These are phyloP conservation scores for Fusarium sacchari DNA, from an alignment of 2,329 filamentous ascomycete species.

Conservation along the genomic window DNA sequence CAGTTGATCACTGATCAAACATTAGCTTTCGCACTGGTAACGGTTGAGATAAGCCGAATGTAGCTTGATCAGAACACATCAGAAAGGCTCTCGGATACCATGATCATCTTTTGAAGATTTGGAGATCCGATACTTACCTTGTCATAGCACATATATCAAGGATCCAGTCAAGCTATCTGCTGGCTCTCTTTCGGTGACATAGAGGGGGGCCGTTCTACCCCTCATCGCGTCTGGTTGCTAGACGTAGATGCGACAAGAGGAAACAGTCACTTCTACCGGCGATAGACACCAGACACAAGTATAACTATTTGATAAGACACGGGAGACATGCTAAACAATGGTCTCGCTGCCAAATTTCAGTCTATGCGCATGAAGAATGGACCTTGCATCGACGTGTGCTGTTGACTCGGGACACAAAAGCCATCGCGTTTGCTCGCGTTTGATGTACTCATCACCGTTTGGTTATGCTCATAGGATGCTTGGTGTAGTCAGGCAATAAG, in stretches of 20 bases:
- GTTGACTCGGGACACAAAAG: background rate
- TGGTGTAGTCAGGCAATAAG: background rate
- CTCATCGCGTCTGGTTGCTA: constrained; percentile 15
- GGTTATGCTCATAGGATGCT: background rate
- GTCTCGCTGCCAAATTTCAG: background rate
- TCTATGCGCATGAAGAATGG: background rate
- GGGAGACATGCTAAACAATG: background rate
- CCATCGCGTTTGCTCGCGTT: background rate
- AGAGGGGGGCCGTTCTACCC: constrained; percentile 29
- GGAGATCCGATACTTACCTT: background rate
- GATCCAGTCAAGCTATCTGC: background rate
- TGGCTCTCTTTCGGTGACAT: background rate
- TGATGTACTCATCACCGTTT: background rate
- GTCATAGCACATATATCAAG: background rate
- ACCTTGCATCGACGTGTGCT: background rate
- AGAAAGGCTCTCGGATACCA: background rate
- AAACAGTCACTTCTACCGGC: background rate
- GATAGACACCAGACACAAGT: background rate
- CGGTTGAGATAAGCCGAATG: background rate
- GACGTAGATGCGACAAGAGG: constrained; percentile 25
- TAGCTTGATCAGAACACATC: background rate
- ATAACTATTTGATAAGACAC: background rate
- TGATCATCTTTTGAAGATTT: background rate
- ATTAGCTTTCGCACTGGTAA: background rate
- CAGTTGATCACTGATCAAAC: constrained; percentile 3